These are phyloP conservation scores for Amanita inopinata DNA, from an alignment of 768 basidiomycete species.

Conservation along the genomic window DNA sequence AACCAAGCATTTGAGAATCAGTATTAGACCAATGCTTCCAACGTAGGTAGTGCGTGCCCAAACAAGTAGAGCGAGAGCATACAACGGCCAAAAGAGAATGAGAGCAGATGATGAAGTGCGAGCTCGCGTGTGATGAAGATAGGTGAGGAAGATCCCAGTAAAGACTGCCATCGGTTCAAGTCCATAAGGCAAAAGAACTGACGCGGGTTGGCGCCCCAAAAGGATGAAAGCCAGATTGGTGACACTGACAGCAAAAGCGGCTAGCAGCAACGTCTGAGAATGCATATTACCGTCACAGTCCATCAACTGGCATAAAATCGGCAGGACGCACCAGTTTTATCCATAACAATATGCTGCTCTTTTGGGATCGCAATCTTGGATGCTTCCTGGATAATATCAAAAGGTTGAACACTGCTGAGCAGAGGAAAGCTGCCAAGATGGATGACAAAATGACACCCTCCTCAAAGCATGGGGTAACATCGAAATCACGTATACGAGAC, in stretches of 20 bases:
- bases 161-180: constrained; percentile 50
- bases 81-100: constrained; percentile 78
- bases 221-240: constrained; percentile 32
- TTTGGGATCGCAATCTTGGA: constrained; percentile 26
- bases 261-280: constrained; percentile 34
- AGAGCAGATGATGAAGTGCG: constrained; percentile 62
- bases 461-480: constrained; percentile 75
- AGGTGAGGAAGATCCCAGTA: constrained; percentile 41
- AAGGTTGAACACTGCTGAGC: constrained; percentile 31
- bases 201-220: constrained; percentile 23
- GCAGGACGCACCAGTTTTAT: constrained; percentile 54
- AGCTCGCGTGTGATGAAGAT: constrained; percentile 60
- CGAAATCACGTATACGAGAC: constrained; percentile 56
- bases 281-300: not conserved
- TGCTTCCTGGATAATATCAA: constrained; percentile 18
- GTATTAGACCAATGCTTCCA: constrained; percentile 23
- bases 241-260: constrained; percentile 39
- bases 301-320: not conserved
- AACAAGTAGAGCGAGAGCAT: constrained; percentile 36
- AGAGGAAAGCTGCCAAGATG: constrained; percentile 35
- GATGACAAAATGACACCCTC: constrained; percentile 56
- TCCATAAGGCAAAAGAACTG: constrained; percentile 40
- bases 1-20: constrained; percentile 35
- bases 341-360: constrained; percentile 41
- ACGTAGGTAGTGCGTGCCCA: constrained; percentile 52